Evolutionary conservation across 371 early-diverging fungal species (phyloP).

Genomic region (Apophysomyces trapeziformis): DNA sequence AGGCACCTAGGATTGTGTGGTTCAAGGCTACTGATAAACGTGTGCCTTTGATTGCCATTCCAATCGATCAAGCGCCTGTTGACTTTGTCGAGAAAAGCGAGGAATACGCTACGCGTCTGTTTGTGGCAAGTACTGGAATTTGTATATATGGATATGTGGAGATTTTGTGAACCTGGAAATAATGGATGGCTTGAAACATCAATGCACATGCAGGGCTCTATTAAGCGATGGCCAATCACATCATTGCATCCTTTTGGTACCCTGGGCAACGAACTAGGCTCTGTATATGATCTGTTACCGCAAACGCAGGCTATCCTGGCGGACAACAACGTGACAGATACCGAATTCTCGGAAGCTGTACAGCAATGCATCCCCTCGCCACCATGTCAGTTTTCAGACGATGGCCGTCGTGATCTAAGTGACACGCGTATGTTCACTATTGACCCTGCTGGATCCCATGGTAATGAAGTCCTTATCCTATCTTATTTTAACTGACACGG

Average conservation of each 20-base stretch:
- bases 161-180: too few relatives aligned
- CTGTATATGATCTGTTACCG: conserved; percentile 66
- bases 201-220: conserved; percentile 46
- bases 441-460: conserved; percentile 91
- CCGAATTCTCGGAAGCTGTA: conserved; percentile 67
- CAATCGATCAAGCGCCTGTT: conserved; percentile 63
- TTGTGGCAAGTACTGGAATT: conserved; percentile 37
- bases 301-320: conserved; percentile 77
- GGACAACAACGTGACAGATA: conserved; percentile 63
- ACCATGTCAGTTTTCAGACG: conserved; percentile 44
- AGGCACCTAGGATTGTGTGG: conserved; percentile 63
- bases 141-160: not conserved
- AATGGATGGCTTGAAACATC: not conserved
- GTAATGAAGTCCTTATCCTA: conserved; percentile 31
- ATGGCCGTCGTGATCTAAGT: conserved; percentile 68
- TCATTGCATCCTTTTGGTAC: conserved; percentile 77
- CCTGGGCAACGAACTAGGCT: conserved; percentile 66
- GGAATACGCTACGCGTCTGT: conserved; percentile 50
- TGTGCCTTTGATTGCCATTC: conserved; percentile 76
- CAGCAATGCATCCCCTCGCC: conserved; percentile 64
- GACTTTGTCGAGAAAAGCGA: conserved; percentile 68
- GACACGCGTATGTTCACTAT: conserved; percentile 76
- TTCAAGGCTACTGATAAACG: conserved; percentile 85
- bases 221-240: conserved; percentile 77
- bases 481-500: not conserved